Percentiles rank a stretch among this genome's conserved stretches.
These are phyloP conservation scores for Cladophialophora yegresii DNA, from an alignment of 2,329 filamentous ascomycete genomes.

Conservation along the genomic window DNA sequence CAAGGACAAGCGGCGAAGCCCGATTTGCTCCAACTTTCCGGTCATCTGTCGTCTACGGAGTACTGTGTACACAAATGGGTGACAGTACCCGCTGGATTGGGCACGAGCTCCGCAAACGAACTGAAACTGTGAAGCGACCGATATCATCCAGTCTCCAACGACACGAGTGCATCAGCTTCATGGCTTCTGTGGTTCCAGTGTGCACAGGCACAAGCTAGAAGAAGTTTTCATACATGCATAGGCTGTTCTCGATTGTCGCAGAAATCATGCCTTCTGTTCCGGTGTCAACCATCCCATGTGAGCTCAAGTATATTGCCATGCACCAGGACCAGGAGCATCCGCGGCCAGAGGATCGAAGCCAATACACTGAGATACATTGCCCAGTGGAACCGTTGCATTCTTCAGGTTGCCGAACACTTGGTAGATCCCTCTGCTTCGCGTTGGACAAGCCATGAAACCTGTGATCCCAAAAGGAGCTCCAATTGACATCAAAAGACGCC, in stretches of 20 bases:
- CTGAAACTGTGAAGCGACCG: not conserved
- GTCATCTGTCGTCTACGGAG: not conserved
- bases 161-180: not conserved
- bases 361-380: slow-evolving; percentile 45
- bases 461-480: slow-evolving; percentile 42
- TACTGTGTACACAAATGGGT: no score
- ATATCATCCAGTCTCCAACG: not conserved
- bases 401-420: slow-evolving; percentile 48
- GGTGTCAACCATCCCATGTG: not conserved
- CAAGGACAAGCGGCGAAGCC: not conserved
- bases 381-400: slow-evolving; percentile 46
- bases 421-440: slow-evolving; percentile 38
- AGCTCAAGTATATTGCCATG: slow-evolving; percentile 48
- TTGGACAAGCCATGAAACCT: slow-evolving; percentile 51
- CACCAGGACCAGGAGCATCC: slow-evolving; percentile 38
- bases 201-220: not conserved
- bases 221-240: not conserved
- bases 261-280: not conserved
- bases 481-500: slow-evolving; percentile 33
- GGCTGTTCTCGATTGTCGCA: not conserved
- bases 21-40: not conserved
- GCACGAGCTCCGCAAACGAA: not conserved
- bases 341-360: slow-evolving; percentile 45
- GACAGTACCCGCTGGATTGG: no score
- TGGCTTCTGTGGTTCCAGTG: not conserved